These are phyloP conservation scores for Malassezia dermatis DNA, from an alignment of 1,284 basidiomycete species.

Conservation along the genomic window DNA sequence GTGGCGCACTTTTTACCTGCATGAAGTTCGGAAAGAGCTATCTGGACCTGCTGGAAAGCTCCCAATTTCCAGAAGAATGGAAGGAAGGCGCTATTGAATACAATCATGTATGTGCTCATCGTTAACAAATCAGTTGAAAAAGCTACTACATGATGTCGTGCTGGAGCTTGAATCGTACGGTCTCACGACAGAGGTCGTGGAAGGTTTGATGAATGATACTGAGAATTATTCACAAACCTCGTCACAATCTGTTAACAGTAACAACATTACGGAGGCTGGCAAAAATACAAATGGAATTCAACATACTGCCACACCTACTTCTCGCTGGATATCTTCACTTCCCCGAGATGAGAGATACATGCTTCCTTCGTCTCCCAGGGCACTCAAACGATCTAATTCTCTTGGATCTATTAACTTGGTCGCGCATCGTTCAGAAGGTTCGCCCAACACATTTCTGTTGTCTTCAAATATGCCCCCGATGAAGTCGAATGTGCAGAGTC, in stretches of 20 bases:
- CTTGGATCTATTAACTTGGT: background rate
- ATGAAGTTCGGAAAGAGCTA: constrained; percentile 81
- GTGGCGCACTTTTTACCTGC: background rate
- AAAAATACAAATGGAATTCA: background rate
- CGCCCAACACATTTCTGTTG: constrained; percentile 13
- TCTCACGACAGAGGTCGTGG: constrained; percentile 57
- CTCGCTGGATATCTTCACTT: constrained; percentile 19
- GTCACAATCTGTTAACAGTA: background rate
- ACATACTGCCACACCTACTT: constrained; percentile 11
- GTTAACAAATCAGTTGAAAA: constrained; percentile 61
- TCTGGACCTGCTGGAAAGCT: constrained; percentile 56
- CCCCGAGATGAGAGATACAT: constrained; percentile 10
- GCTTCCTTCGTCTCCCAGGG: background rate
- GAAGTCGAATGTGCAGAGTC: background rate
- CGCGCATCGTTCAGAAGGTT: background rate
- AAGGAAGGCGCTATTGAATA: constrained; percentile 74
- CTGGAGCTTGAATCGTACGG: constrained; percentile 69
- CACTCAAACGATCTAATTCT: background rate
- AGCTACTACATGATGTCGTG: constrained; percentile 76
- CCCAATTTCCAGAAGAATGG: constrained; percentile 63
- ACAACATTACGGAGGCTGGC: background rate
- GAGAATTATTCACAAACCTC: background rate
- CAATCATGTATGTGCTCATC: constrained; percentile 55
- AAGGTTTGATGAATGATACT: constrained; percentile 49
- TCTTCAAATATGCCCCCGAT: background rate